A percentile compares a stretch with the other conserved stretches of the same genome.
phyloP scores from a whole-genome alignment of 192 early-diverging fungal species.

The Allomyces javanicus region DNA sequence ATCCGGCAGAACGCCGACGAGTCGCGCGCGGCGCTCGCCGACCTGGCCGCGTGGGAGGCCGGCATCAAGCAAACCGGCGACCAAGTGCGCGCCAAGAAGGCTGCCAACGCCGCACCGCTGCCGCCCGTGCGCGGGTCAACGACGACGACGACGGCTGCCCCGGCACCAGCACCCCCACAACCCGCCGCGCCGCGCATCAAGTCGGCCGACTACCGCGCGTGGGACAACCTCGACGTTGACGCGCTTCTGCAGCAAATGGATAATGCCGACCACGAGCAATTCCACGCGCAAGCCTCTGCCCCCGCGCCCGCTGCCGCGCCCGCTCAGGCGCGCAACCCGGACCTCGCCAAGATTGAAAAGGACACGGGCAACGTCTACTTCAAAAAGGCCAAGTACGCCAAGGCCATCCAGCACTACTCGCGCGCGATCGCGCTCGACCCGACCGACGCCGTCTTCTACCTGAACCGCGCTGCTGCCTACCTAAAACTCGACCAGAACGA shows the following conservation, averaged over 20 bases:
- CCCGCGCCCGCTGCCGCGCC: neutral
- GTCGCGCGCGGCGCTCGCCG: neutral
- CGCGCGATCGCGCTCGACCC: conserved; percentile 40
- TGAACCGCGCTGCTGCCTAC: conserved; percentile 67
- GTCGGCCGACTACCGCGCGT: neutral
- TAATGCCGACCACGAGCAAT: neutral
- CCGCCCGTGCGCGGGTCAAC: neutral
- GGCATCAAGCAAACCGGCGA: neutral
- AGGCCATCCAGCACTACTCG: conserved; percentile 53
- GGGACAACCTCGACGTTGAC: neutral
- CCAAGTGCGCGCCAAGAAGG: neutral
- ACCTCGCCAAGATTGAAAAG: conserved; percentile 20
- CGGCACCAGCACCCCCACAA: neutral
- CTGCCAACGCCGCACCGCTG: neutral
- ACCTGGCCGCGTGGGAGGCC: neutral
- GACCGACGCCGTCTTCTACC: conserved; percentile 28
- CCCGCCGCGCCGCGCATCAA: neutral
- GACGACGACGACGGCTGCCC: neutral
- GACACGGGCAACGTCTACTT: conserved; percentile 57
- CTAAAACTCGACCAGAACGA: conserved; percentile 47
- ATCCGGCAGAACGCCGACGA: neutral
- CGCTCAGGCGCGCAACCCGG: neutral
- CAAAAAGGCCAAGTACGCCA: conserved; percentile 37
- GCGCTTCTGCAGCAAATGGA: neutral
- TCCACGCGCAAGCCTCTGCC: neutral